Base-by-base conservation (phyloP, 495 filamentous ascomycete genomes). In the Pseudotulostoma volvatum region DNA sequence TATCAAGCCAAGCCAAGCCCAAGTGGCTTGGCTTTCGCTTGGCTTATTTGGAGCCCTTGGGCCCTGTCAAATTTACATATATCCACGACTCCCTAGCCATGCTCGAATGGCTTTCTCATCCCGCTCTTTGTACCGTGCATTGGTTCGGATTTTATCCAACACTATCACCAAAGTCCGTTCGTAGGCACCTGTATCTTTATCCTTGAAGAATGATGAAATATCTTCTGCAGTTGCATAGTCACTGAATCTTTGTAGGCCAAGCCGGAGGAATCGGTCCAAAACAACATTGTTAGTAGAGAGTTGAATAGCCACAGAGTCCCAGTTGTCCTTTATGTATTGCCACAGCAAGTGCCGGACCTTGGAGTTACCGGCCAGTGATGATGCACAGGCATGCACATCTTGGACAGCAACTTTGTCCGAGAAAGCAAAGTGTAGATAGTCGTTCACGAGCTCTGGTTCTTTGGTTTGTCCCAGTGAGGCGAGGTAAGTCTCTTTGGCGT, bases 401-500 rank as follows among this genome's bases (percentile, higher is more conserved):
- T 86, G 90, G 9, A 79, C 53, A 48, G 84, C 58, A 46, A 93
- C 67, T 50, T 69, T 64, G 59, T 77, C 75, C 41, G 77, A 85
- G 58, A 94, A 80, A 51, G 86, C 76, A 46, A 87, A 84, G 18
- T 81, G 63, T 39, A 93, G 61, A 48, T 79, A 80, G 15, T 77
- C 65, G 14, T 73, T 59, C 36, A 84, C 73, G 31, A 95, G 61
- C 4, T 72, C 71, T 2, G 69, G 54, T 32, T 81, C 70, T 40
- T 77, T 75, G 14, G 78, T 75, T 34, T 81, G 77, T 32, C 85
- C 85, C 39, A 96, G 68, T 3, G 80, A 71, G 32, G 70, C 59
- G 7, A 97, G 69, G 47, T 74, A 76, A 38, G 88, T 81, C 49
- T 96, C 87, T 57, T 83, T 86, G 41, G 84, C 85, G 49, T 95